Percentiles rank a stretch among this genome's conserved stretches.
Conservation (phyloP, 2,329 filamentous ascomycete species). For the Myriosclerotinia duriaeana region DNA sequence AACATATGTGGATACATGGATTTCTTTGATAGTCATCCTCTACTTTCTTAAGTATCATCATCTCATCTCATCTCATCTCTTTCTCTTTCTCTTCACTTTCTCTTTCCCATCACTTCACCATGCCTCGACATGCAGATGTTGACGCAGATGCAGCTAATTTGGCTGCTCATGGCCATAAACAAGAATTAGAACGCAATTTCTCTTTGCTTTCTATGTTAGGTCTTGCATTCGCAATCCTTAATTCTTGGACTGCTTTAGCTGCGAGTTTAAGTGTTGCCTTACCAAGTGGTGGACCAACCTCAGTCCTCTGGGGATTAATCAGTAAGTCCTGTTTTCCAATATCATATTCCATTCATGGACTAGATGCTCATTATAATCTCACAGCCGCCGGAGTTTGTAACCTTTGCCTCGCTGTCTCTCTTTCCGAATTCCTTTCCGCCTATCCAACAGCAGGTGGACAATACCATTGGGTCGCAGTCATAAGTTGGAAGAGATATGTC, state of each 20-base stretch:
- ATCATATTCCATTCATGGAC: background rate
- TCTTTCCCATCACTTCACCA: background rate
- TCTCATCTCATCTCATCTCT: background rate
- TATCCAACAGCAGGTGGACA: constrained; percentile 57
- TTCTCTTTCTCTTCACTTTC: background rate
- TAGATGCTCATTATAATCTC: background rate
- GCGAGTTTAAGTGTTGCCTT: constrained; percentile 52
- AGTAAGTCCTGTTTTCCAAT: constrained; percentile 44
- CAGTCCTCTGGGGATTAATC: constrained; percentile 71
- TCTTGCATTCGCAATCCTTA: constrained; percentile 58
- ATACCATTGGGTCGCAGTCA: constrained; percentile 58
- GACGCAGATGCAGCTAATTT: constrained; percentile 44
- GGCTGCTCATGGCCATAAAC: constrained; percentile 50
- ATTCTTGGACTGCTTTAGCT: constrained; percentile 56
- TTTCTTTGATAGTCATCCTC: background rate
- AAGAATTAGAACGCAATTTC: constrained; percentile 56
- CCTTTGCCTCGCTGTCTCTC: constrained; percentile 55
- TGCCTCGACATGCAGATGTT: constrained; percentile 6
- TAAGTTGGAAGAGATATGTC: constrained; percentile 49
- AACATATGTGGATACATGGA: background rate
- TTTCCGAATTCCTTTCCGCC: constrained; percentile 57
- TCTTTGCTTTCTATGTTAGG: constrained; percentile 57
- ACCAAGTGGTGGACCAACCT: constrained; percentile 67
- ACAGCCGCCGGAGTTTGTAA: constrained; percentile 52
- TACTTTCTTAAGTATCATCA: background rate